These are phyloP conservation scores for Ophiocordyceps camponoti-leonardi DNA, from an alignment of 2,329 filamentous ascomycete species.

Conservation along the genomic window DNA sequence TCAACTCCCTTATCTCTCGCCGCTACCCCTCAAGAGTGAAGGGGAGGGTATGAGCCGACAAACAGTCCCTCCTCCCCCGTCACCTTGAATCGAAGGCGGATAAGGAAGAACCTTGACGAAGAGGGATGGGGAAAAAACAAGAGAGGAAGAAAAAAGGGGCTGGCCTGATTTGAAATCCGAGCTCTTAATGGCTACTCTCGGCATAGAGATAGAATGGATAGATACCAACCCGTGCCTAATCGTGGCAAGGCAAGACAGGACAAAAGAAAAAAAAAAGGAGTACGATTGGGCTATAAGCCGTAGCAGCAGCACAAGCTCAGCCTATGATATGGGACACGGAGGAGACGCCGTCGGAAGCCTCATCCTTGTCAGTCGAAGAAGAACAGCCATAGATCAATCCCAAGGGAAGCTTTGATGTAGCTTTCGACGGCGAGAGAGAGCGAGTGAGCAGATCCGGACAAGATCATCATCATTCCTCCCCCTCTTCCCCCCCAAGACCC, in stretches of 20 bases:
- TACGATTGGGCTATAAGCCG: neutral
- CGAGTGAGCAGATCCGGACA: neutral
- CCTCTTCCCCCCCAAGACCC: neutral
- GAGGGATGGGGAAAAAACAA: no score
- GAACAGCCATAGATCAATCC: neutral
- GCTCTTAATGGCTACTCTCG: constrained; percentile 1
- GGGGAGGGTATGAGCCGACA: constrained; percentile 1
- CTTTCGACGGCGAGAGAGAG: no score
- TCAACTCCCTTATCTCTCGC: no score
- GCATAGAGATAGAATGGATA: no score
- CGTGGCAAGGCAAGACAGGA: no score
- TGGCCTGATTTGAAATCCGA: neutral
- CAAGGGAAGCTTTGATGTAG: neutral
- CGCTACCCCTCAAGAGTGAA: neutral
- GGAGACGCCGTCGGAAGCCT: neutral
- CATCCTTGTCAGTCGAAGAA: neutral
- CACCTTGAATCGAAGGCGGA: neutral
- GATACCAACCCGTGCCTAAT: neutral
- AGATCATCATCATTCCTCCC: neutral
- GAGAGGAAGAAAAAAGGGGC: neutral
- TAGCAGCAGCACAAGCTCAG: no score
- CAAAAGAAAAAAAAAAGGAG: no score
- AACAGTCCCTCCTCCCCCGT: neutral
- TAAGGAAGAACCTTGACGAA: neutral
- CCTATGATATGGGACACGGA: no score